Percentiles rank a stretch among this genome's conserved stretches.
phyloP scores from a whole-genome alignment of 2,329 filamentous ascomycete genomes.

The Seiridium unicorne region DNA sequence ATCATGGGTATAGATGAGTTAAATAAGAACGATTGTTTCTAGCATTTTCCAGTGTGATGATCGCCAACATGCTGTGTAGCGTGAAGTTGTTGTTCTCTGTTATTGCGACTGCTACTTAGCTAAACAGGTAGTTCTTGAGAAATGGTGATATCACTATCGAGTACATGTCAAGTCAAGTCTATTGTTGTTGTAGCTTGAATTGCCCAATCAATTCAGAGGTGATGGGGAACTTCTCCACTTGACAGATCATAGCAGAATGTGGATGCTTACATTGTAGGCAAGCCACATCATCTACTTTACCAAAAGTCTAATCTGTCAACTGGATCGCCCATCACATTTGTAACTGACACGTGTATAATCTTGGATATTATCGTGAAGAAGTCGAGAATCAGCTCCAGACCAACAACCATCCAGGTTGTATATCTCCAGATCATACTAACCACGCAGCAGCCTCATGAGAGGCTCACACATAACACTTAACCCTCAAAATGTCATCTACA shows the following conservation, averaged over 20 bases:
- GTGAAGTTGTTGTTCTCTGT: too few relatives aligned
- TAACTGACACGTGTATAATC: background rate
- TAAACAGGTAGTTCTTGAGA: too few relatives aligned
- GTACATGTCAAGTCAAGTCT: too few relatives aligned
- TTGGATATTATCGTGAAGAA: too few relatives aligned
- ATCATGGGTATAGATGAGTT: conserved; percentile 4
- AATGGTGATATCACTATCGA: too few relatives aligned
- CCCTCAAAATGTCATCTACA: background rate
- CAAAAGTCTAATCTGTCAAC: background rate
- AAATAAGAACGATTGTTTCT: background rate
- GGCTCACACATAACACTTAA: background rate
- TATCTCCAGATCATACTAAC: too few relatives aligned
- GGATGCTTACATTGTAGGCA: background rate
- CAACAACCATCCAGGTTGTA: too few relatives aligned
- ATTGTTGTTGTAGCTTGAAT: background rate
- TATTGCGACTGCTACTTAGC: too few relatives aligned
- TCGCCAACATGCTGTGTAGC: too few relatives aligned
- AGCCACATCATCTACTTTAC: background rate
- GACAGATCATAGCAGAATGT: background rate
- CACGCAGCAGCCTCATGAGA: too few relatives aligned
- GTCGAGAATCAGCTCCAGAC: too few relatives aligned
- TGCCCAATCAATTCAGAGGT: background rate
- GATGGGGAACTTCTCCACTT: background rate
- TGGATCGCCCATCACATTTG: background rate
- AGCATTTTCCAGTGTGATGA: background rate